Conservation (phyloP, 768 basidiomycete species). For the Psilocybe cubensis region DNA sequence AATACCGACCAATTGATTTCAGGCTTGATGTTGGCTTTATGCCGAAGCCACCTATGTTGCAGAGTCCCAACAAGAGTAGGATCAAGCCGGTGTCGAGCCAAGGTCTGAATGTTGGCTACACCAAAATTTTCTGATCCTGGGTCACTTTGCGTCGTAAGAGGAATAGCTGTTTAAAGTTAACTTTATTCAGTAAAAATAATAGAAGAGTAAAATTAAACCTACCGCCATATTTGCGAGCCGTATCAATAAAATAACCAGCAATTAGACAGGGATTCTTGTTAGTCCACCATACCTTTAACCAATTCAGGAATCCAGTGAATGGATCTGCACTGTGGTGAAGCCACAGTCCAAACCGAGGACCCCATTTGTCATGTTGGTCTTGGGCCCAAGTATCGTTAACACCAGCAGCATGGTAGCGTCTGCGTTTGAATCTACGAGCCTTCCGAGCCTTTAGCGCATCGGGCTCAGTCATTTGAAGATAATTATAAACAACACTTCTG, state of each 20-base stretch:
- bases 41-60: slow-evolving; percentile 37
- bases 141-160: slow-evolving; percentile 40
- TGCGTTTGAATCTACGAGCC: slow-evolving; percentile 5
- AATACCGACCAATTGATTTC: slow-evolving; percentile 43
- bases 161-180: not conserved
- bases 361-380: slow-evolving; percentile 50
- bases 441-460: slow-evolving; percentile 15
- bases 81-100: slow-evolving; percentile 40
- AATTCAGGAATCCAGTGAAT: not conserved
- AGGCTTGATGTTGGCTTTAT: slow-evolving; percentile 38
- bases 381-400: slow-evolving; percentile 37
- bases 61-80: slow-evolving; percentile 26
- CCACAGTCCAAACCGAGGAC: slow-evolving; percentile 33
- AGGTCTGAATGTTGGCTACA: slow-evolving; percentile 44
- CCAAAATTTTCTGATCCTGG: slow-evolving; percentile 43
- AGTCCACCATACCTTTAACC: not conserved
- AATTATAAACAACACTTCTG: not conserved
- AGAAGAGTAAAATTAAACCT: not conserved
- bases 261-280: not conserved
- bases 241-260: not conserved
- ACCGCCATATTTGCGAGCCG: not conserved
- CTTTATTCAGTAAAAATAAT: too few species aligned
- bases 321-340: slow-evolving; percentile 14
- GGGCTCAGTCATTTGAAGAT: slow-evolving; percentile 21
- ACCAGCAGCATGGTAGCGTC: slow-evolving; percentile 38